A percentile compares a stretch with the other conserved stretches of the same genome.
Conservation (phyloP, 331 rosid genomes). For the Arachis monticola region DNA sequence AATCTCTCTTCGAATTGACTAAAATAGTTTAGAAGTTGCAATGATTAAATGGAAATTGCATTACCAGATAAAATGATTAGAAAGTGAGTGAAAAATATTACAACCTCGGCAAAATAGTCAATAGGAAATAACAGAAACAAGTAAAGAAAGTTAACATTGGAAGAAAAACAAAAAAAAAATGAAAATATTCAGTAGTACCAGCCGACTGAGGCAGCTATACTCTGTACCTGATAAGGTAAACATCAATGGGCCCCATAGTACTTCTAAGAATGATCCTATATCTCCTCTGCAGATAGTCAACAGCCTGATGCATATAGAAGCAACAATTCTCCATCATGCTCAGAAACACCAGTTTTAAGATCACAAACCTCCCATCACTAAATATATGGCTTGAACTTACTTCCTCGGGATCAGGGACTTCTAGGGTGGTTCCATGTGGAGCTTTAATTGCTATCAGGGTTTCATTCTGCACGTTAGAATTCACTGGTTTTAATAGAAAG, state of each 20-base stretch:
- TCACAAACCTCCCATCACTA: slow-evolving; percentile 35
- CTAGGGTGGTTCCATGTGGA: slow-evolving; percentile 98
- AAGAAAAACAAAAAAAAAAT: not conserved
- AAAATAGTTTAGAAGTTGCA: slow-evolving; percentile 34
- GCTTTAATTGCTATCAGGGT: slow-evolving; percentile 96
- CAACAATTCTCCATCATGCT: slow-evolving; percentile 42
- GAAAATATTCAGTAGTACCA: not conserved
- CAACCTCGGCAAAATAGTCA: slow-evolving; percentile 7
- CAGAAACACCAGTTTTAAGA: slow-evolving; percentile 39
- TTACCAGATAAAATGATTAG: slow-evolving; percentile 25
- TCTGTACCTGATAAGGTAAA: slow-evolving; percentile 90
- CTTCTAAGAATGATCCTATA: slow-evolving; percentile 92
- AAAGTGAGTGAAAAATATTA: slow-evolving; percentile 15
- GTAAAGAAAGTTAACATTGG: slow-evolving; percentile 20
- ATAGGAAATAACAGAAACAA: slow-evolving; percentile 21
- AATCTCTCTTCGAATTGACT: slow-evolving; percentile 99
- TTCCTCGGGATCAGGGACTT: slow-evolving; percentile 99
- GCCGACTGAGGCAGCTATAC: slow-evolving; percentile 36
- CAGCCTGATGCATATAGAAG: slow-evolving; percentile 66
- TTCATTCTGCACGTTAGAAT: slow-evolving; percentile 71
- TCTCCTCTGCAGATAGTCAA: slow-evolving; percentile 88
- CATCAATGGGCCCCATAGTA: slow-evolving; percentile 98
- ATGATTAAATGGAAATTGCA: slow-evolving; percentile 23
- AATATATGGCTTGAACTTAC: slow-evolving; percentile 62
- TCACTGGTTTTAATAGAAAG: slow-evolving; percentile 37